phyloP scores from a whole-genome alignment of 306 rosid species.

The Adenanthera pavonina region DNA sequence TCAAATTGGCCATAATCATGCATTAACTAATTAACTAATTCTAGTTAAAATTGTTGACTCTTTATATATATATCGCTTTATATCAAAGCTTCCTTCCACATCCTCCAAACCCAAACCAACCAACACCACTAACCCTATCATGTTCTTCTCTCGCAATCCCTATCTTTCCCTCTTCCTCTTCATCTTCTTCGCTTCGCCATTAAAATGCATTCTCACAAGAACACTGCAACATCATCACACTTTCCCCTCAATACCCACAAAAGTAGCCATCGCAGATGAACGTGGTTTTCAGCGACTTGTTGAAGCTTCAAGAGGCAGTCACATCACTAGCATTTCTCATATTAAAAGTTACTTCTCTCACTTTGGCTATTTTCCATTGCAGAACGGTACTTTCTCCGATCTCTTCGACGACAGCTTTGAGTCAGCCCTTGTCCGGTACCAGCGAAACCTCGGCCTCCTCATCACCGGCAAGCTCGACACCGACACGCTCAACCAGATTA shows the following conservation, averaged over 20 bases:
- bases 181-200: constrained; percentile 36
- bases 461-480: constrained; percentile 60
- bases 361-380: constrained; percentile 52
- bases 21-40: constrained; percentile 37
- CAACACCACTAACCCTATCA: constrained; percentile 32
- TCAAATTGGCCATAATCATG: constrained; percentile 26
- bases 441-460: constrained; percentile 55
- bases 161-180: constrained; percentile 37
- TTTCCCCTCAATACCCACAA: constrained; percentile 13
- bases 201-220: constrained; percentile 31
- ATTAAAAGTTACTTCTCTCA: constrained; percentile 54
- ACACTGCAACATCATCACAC: constrained; percentile 1
- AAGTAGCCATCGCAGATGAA: neutral
- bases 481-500: constrained; percentile 48
- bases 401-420: constrained; percentile 45
- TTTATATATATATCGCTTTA: constrained; percentile 46
- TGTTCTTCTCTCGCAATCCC: constrained; percentile 44
- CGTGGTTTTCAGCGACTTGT: constrained; percentile 21
- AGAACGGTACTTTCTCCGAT: constrained; percentile 35
- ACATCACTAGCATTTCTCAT: constrained; percentile 43
- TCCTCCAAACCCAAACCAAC: constrained; percentile 18
- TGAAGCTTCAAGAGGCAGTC: constrained; percentile 42
- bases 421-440: constrained; percentile 48
- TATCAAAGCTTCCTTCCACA: constrained; percentile 37
- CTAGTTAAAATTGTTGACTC: constrained; percentile 27